Conservation (phyloP, 495 filamentous ascomycete genomes). For the Xylaria bambusicola region DNA sequence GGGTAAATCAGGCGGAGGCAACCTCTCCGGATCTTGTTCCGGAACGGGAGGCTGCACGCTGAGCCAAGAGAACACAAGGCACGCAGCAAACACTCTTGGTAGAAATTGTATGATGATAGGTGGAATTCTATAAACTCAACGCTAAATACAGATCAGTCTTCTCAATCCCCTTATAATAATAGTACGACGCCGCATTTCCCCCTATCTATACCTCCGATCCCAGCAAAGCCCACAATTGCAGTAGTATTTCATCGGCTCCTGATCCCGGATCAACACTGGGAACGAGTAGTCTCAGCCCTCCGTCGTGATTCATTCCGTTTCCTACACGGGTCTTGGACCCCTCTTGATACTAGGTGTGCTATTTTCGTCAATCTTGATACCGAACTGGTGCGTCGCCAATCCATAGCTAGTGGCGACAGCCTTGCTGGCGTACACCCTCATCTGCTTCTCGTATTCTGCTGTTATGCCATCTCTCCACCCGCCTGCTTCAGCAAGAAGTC, state of each 20-base stretch:
- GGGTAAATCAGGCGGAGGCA: conserved; percentile 26
- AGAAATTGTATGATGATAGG: too few species aligned
- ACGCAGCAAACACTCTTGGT: not conserved
- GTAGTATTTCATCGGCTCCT: not conserved
- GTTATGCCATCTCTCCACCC: conserved; percentile 46
- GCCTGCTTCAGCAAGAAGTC: conserved; percentile 46
- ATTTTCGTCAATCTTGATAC: conserved; percentile 43
- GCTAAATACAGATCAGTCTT: not conserved
- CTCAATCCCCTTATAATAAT: not conserved
- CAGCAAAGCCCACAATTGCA: too few species aligned
- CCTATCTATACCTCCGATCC: not conserved
- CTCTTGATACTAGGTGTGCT: conserved; percentile 21
- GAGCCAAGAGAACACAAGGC: not conserved
- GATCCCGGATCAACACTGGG: not conserved
- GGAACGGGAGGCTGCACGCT: conserved; percentile 13
- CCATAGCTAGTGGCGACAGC: conserved; percentile 51
- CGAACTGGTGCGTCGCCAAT: conserved; percentile 39
- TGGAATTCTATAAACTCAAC: not conserved
- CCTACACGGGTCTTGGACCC: not conserved
- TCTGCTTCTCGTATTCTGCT: conserved; percentile 55
- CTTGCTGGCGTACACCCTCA: conserved; percentile 57
- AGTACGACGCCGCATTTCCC: not conserved
- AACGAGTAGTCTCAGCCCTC: not conserved
- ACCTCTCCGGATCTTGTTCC: conserved; percentile 26
- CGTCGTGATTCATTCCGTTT: not conserved